A percentile compares a stretch with the other conserved stretches of the same genome.
phyloP scores from a whole-genome alignment of 305 asterid genomes.

The Euphrasia arctica region DNA sequence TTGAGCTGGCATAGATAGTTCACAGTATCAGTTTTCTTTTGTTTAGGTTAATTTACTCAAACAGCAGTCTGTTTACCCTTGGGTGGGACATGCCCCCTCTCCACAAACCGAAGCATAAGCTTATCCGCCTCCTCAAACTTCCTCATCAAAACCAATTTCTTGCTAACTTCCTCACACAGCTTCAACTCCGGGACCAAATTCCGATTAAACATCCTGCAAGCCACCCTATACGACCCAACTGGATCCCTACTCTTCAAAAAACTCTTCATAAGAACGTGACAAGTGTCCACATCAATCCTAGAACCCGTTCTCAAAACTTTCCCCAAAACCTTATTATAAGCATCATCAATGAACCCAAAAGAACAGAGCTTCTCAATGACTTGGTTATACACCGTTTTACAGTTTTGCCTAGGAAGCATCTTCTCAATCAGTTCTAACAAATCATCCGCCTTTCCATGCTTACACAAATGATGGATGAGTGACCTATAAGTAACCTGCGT shows the following conservation, averaged over 20 bases:
- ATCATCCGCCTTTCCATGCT: conserved; percentile 55
- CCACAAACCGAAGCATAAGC: conserved; percentile 82
- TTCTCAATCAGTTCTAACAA: conserved; percentile 61
- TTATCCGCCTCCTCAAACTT: conserved; percentile 78
- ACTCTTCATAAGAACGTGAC: conserved; percentile 66
- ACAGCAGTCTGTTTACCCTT: conserved; percentile 22
- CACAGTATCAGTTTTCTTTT: not conserved
- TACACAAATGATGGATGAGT: conserved; percentile 72
- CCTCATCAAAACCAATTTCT: conserved; percentile 44
- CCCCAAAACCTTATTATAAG: conserved; percentile 71
- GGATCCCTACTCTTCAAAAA: conserved; percentile 62
- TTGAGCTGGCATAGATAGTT: no score
- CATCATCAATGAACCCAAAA: conserved; percentile 64
- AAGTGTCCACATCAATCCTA: conserved; percentile 56
- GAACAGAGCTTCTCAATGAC: conserved; percentile 83
- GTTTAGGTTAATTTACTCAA: conserved; percentile 2
- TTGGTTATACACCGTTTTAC: conserved; percentile 63
- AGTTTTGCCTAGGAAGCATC: conserved; percentile 59
- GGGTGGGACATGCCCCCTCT: conserved; percentile 52
- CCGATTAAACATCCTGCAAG: conserved; percentile 86
- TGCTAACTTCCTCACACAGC: conserved; percentile 76
- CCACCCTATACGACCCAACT: conserved; percentile 72
- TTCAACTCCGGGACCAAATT: conserved; percentile 81
- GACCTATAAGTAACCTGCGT: conserved; percentile 85
- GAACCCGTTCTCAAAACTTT: conserved; percentile 73